These are phyloP conservation scores for Sclerotinia borealis DNA, from an alignment of 2,329 filamentous ascomycete genomes.

Conservation along the genomic window DNA sequence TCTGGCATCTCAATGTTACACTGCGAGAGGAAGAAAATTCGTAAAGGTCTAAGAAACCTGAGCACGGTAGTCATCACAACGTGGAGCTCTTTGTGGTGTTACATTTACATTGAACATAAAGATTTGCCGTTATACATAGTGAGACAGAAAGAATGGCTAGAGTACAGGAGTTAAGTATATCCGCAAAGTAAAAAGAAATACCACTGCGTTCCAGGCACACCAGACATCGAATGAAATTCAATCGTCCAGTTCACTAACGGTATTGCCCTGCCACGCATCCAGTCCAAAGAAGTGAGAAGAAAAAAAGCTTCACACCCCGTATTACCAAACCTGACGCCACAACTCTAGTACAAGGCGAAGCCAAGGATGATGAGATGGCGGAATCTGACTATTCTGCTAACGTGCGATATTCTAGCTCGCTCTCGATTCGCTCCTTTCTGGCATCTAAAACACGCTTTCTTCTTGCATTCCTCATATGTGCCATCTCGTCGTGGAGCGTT, in stretches of 20 bases:
- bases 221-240: not conserved
- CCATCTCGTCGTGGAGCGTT: not conserved
- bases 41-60: not conserved
- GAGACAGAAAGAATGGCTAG: not conserved
- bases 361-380: not conserved
- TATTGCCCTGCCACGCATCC: no score
- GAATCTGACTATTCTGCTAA: not conserved
- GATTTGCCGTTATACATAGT: not conserved
- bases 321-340: not conserved
- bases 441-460: not conserved
- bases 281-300: no score
- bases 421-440: not conserved
- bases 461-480: constrained; percentile 4
- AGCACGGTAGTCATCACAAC: not conserved
- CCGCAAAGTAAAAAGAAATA: not conserved
- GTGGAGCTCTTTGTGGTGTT: not conserved
- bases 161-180: not conserved
- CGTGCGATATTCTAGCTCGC: not conserved
- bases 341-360: not conserved
- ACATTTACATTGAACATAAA: not conserved
- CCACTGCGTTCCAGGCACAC: not conserved
- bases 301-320: not conserved
- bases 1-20: not conserved
- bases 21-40: not conserved
- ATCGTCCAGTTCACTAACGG: not conserved